Conservation (phyloP, 2,329 filamentous ascomycete genomes). For the Colletotrichum sp. region DNA sequence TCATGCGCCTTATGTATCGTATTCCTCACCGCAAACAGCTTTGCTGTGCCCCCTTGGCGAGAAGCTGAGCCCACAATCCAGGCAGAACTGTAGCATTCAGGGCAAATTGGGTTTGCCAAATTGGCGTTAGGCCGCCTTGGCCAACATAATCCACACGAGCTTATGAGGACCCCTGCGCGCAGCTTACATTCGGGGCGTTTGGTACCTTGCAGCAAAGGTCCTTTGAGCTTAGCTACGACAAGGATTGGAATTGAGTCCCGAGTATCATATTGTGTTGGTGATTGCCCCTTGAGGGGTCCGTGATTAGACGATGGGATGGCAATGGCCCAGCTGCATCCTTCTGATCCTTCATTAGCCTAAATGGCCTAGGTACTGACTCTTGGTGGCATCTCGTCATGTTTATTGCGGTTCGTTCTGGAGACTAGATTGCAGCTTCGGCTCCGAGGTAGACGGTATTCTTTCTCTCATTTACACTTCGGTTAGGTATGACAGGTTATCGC, state of each 20-base stretch:
- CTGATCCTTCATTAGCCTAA: not conserved
- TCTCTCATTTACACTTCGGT: too few relatives aligned
- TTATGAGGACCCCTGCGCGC: not conserved
- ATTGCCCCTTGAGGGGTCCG: not conserved
- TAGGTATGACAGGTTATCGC: too few relatives aligned
- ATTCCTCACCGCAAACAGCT: not conserved
- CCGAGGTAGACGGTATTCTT: not conserved
- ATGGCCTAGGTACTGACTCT: not conserved
- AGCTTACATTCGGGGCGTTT: not conserved
- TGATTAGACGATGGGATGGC: not conserved
- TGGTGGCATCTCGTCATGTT: not conserved
- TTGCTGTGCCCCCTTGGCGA: not conserved
- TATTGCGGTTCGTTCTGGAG: not conserved
- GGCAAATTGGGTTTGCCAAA: not conserved
- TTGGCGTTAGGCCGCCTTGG: not conserved
- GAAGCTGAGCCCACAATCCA: not conserved
- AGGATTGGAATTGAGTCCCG: not conserved
- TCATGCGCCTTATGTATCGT: not conserved
- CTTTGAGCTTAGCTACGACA: not conserved
- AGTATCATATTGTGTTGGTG: not conserved
- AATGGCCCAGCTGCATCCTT: not conserved
- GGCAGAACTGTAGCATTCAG: not conserved
- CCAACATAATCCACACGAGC: not conserved
- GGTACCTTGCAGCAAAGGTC: not conserved
- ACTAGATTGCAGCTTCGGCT: fast-evolving